A percentile compares a stretch with the other conserved stretches of the same genome.
Evolutionary conservation across 306 rosid genomes (phyloP).

Genomic region (Urtica urens): DNA sequence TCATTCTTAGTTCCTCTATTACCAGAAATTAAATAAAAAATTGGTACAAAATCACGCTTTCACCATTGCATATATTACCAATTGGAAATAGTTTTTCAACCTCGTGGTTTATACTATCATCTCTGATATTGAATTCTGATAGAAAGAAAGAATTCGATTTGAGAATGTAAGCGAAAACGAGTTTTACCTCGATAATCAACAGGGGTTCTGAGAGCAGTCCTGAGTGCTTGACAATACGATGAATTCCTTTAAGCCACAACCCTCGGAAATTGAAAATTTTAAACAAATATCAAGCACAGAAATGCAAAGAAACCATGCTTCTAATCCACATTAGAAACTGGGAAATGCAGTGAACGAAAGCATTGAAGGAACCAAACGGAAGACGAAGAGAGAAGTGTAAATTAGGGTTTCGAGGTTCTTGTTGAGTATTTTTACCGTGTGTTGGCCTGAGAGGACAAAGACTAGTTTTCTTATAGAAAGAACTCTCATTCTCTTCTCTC

Average conservation of each 20-base stretch:
- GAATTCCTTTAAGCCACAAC: conserved; percentile 41
- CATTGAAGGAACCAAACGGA: not conserved
- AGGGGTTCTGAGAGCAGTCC: conserved; percentile 61
- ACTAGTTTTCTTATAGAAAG: conserved; percentile 28
- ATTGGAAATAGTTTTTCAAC: too few species aligned
- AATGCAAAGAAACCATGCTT: not conserved
- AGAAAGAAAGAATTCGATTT: not conserved
- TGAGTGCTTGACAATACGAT: conserved; percentile 62
- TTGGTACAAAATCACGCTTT: too few species aligned
- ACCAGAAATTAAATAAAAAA: not conserved
- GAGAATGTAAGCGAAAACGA: too few species aligned
- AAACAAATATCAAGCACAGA: not conserved
- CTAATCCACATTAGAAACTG: too few species aligned
- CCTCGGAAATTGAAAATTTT: too few species aligned
- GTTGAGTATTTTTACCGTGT: too few species aligned
- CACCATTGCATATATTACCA: too few species aligned
- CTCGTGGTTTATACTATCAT: not conserved
- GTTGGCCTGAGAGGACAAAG: conserved; percentile 30
- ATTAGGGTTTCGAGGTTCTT: not conserved
- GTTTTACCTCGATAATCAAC: conserved; percentile 52
- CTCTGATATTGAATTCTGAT: not conserved
- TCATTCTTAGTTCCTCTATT: conserved; percentile 29
- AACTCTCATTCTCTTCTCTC: conserved; percentile 53
- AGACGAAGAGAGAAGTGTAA: not conserved
- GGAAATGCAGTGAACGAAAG: not conserved